Conservation (phyloP, 768 basidiomycete genomes). For the Pleurotus ostreatus region DNA sequence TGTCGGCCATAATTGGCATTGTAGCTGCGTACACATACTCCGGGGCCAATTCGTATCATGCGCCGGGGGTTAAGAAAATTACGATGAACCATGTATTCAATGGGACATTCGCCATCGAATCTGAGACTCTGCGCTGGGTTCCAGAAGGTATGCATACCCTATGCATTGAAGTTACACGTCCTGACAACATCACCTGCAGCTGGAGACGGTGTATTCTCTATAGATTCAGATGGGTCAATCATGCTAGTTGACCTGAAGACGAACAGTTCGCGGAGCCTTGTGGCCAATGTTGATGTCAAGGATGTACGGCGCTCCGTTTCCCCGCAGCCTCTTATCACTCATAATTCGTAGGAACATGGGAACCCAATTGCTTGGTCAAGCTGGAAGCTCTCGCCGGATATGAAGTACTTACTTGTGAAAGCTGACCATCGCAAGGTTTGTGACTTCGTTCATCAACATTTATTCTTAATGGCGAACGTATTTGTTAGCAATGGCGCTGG, state of each 20-base stretch:
- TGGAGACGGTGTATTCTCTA: conserved; percentile 90
- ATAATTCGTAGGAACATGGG: conserved; percentile 47
- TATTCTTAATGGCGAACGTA: conserved; percentile 3
- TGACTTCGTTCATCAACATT: background rate
- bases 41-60: conserved; percentile 40
- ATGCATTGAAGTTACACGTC: background rate
- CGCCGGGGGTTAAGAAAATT: conserved; percentile 58
- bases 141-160: conserved; percentile 66
- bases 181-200: conserved; percentile 41
- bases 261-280: conserved; percentile 61
- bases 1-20: conserved; percentile 70
- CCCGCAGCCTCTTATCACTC: background rate
- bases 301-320: conserved; percentile 43
- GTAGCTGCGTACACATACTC: conserved; percentile 75
- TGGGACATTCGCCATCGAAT: conserved; percentile 66
- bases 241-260: conserved; percentile 78
- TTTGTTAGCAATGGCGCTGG: conserved; percentile 84
- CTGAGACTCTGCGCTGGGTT: conserved; percentile 72
- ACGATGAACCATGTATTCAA: conserved; percentile 92
- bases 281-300: conserved; percentile 53
- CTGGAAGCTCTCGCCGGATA: conserved; percentile 89
- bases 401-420: conserved; percentile 84
- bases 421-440: conserved; percentile 68
- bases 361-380: conserved; percentile 41
- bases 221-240: conserved; percentile 57